Evolutionary conservation across 2,329 filamentous ascomycete genomes (phyloP).

Genomic region (Magnaporthiopsis incrustans): DNA sequence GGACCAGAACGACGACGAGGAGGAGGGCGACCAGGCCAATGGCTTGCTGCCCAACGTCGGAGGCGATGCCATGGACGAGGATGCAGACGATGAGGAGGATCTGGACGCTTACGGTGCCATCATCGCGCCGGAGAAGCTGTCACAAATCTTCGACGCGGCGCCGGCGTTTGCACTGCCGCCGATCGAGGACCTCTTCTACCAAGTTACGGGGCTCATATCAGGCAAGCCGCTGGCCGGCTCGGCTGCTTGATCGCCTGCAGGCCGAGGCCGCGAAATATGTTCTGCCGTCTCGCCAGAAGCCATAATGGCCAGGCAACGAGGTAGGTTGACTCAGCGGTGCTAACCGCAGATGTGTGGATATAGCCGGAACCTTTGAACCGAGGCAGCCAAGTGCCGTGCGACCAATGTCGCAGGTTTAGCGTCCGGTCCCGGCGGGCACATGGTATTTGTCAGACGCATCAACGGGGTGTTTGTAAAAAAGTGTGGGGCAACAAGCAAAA

Average conservation of each 20-base stretch:
- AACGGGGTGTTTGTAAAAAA: background rate
- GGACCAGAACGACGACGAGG: slow-evolving; percentile 27
- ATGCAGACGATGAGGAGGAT: slow-evolving; percentile 23
- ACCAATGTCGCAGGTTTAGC: background rate
- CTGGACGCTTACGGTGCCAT: slow-evolving; percentile 47
- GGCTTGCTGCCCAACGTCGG: slow-evolving; percentile 25
- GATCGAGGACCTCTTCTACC: slow-evolving; percentile 68
- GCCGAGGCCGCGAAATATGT: background rate
- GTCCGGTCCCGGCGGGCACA: slow-evolving; percentile 4
- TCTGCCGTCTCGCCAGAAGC: background rate
- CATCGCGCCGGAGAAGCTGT: slow-evolving; percentile 59
- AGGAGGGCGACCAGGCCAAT: slow-evolving; percentile 34
- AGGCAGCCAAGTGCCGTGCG: background rate
- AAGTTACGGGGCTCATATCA: slow-evolving; percentile 58
- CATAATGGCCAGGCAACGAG: background rate
- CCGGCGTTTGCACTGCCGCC: slow-evolving; percentile 63
- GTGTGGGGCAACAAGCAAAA: background rate
- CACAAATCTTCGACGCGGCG: slow-evolving; percentile 61
- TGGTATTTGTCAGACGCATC: background rate
- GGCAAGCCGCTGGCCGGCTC: slow-evolving; percentile 38
- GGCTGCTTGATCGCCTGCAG: slow-evolving; percentile 8
- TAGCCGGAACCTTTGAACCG: background rate
- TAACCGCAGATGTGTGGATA: background rate
- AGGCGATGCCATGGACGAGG: slow-evolving; percentile 27
- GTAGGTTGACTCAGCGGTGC: background rate